Conservation (phyloP, 208 protist genomes). For the Trypanosoma congolense region DNA sequence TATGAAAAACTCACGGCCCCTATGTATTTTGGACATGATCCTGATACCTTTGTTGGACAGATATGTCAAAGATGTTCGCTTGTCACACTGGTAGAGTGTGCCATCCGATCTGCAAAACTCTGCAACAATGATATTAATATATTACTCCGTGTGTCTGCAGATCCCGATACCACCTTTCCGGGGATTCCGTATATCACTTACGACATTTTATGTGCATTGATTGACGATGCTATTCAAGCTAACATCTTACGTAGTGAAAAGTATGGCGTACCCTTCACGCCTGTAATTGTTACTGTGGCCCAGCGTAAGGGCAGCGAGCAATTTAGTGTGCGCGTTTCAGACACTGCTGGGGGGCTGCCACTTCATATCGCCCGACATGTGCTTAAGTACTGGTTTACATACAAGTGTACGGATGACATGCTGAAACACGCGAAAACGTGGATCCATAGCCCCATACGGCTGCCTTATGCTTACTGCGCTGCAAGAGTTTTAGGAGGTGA, state of each 20-base stretch:
- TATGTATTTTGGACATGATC: slow-evolving; percentile 48
- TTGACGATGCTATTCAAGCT: slow-evolving; percentile 54
- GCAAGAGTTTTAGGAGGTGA: slow-evolving; percentile 52
- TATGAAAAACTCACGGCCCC: slow-evolving; percentile 34
- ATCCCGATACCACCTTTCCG: slow-evolving; percentile 36
- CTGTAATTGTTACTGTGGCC: slow-evolving; percentile 53
- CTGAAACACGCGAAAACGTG: slow-evolving; percentile 32
- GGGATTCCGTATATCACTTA: slow-evolving; percentile 66
- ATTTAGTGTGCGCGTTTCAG: slow-evolving; percentile 55
- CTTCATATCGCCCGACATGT: slow-evolving; percentile 27
- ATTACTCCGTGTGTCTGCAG: slow-evolving; percentile 42
- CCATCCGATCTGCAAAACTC: slow-evolving; percentile 25
- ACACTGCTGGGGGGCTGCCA: slow-evolving; percentile 63
- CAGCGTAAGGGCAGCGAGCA: slow-evolving; percentile 38
- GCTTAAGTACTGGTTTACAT: slow-evolving; percentile 53
- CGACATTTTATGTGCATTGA: slow-evolving; percentile 64
- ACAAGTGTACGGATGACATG: slow-evolving; percentile 27
- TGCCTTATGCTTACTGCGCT: slow-evolving; percentile 55
- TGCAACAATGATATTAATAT: slow-evolving; percentile 51
- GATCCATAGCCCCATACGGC: slow-evolving; percentile 55
- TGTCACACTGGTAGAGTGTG: slow-evolving; percentile 34
- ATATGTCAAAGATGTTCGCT: slow-evolving; percentile 65
- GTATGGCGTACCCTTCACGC: slow-evolving; percentile 36
- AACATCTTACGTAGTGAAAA: slow-evolving; percentile 53
- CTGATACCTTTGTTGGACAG: slow-evolving; percentile 48